phyloP scores from a whole-genome alignment of 257 asterid species.

The Vinca minor region DNA sequence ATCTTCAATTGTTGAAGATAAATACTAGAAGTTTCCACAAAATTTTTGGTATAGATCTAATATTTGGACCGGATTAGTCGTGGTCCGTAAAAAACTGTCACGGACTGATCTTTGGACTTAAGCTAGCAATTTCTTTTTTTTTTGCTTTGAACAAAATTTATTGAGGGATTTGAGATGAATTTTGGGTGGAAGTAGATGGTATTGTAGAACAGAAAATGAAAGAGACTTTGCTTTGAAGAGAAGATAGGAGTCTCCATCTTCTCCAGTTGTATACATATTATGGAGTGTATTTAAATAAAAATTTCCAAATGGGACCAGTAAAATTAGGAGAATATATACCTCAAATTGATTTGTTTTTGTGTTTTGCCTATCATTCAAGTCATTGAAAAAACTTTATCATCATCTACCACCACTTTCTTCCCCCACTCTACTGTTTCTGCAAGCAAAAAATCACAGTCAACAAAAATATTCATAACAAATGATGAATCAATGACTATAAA shows the following conservation, averaged over 20 bases:
- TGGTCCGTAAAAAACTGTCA: too few species aligned
- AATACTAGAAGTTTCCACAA: conserved; percentile 14
- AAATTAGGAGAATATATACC: too few species aligned
- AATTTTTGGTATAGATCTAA: too few species aligned
- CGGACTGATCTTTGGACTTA: too few species aligned
- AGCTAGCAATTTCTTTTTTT: conserved; percentile 11
- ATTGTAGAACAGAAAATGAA: conserved; percentile 29
- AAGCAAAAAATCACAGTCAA: conserved; percentile 38
- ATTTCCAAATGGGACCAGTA: conserved; percentile 32
- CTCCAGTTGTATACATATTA: conserved; percentile 33
- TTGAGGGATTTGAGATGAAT: too few species aligned
- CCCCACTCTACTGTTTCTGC: conserved; percentile 48
- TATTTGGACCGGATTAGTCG: conserved; percentile 20
- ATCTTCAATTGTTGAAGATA: conserved; percentile 1
- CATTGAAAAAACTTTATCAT: conserved; percentile 33
- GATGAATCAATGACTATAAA: conserved; percentile 21
- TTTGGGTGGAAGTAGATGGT: too few species aligned
- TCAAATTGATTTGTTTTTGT: conserved; percentile 34
- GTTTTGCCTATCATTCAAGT: conserved; percentile 57
- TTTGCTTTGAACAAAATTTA: neutral
- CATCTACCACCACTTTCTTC: conserved; percentile 37
- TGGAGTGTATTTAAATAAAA: conserved; percentile 16
- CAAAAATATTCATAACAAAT: conserved; percentile 18
- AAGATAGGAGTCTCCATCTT: conserved; percentile 46
- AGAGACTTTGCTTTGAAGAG: conserved; percentile 74